phyloP scores from a whole-genome alignment of 208 protist genomes.

The Trypanosoma vivax region DNA sequence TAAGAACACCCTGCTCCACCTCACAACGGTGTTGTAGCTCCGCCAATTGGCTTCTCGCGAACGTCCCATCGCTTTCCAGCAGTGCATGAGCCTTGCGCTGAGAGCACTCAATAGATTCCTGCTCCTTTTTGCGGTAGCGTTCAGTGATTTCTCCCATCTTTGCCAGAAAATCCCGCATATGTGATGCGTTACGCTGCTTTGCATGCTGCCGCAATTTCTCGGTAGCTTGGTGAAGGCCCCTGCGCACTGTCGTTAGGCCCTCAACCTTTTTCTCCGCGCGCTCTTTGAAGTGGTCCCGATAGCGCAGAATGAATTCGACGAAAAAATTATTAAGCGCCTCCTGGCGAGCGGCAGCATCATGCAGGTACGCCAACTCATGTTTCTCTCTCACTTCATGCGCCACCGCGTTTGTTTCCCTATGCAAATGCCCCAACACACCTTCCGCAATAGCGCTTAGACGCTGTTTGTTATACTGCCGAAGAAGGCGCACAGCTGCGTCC shows the following conservation, averaged over 20 bases:
- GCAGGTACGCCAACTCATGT: conserved; percentile 30
- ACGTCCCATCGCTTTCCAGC: conserved; percentile 27
- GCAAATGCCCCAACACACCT: conserved; percentile 49
- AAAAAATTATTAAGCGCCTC: conserved; percentile 28
- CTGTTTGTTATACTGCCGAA: conserved; percentile 34
- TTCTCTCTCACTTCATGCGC: conserved; percentile 31
- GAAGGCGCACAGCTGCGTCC: conserved; percentile 17
- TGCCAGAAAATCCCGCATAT: conserved; percentile 14
- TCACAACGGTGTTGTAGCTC: conserved; percentile 37
- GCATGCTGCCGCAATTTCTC: conserved; percentile 15
- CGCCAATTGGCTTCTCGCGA: conserved; percentile 21
- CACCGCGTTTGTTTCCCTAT: conserved; percentile 35
- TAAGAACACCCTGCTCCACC: conserved; percentile 26
- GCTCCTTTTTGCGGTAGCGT: conserved; percentile 14
- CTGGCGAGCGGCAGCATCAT: conserved; percentile 38
- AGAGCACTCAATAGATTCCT: conserved; percentile 7
- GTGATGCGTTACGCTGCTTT: conserved; percentile 11
- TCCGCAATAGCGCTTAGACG: conserved; percentile 26
- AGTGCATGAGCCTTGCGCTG: conserved; percentile 20
- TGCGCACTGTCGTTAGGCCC: conserved; percentile 26
- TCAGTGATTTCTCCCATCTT: conserved; percentile 10
- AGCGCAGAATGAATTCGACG: conserved; percentile 31
- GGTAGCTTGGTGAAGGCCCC: conserved; percentile 17
- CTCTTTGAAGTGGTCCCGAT: conserved; percentile 37
- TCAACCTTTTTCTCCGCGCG: conserved; percentile 26